Base-by-base conservation (phyloP, 345 rosid genomes). In the Citrus inodora region DNA sequence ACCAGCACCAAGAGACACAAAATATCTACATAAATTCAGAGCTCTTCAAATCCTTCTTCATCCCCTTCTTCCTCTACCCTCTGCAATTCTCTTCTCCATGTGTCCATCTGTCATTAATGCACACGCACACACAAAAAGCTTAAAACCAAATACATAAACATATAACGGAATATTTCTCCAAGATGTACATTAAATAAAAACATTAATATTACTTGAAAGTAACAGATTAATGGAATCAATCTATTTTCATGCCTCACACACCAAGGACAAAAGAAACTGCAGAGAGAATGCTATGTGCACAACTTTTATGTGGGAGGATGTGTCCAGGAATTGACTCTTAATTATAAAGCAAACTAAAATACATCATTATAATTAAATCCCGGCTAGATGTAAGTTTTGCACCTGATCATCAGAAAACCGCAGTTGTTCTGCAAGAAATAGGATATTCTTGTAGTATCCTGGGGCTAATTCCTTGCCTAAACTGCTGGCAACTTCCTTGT, bases 381-480 rank as follows among this genome's bases (percentile, higher is more conserved):
- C 27, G 69, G 58, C 32, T 16, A 75, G 75, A 73, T 74, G 75
- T 37, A 77, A 60, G 81, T 19, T 40, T 71, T 80, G 75, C 24
- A 95, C 99, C 93, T 95, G 98, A 80, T 89, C 94, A 83, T 95
- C 98, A 21, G 98, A 95, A 78, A 83, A 93, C 76, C 87, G 87
- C 83, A 90, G 75, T 66, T 95, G 98, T 71, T 93, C 93, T 30
- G 98, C 97, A 19, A 86, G 80, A 82, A 93, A 93, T 32, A 95
- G 71, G 63, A 88, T 85, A 32, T 85, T 86, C 79, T 81, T 79
- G 78, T 85, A 87, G 48, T 71, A 82, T 81, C 73, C 80, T 1
- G 86, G 83, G 19, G 82, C 83, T 74, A 89, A 67, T 66, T 82
- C 87, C 87, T 83, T 77, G 35, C 93, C 91, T 71, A 91, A 85